Evolutionary conservation across 495 filamentous ascomycete species (phyloP), one percentile per base, ranked within the genome.

Genomic region (Tuber aestivum): DNA sequence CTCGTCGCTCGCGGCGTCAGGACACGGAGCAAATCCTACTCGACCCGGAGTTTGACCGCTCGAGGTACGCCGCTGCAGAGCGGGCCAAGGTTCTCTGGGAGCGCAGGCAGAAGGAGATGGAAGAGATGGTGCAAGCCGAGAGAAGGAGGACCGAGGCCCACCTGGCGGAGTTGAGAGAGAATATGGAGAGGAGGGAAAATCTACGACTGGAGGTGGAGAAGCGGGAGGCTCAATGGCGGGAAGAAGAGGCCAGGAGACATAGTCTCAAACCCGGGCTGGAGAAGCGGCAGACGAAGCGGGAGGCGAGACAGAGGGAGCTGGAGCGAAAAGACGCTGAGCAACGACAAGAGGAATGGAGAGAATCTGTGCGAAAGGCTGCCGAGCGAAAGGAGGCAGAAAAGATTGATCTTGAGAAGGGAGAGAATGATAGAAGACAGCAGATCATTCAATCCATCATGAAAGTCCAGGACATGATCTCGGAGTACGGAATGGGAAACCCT

Each of bases 151-250:
- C 27, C 9, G 44, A 50, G 61, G 61, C 3, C 10, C 18, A 21
- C 18, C 42, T 56, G 71, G 42, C 40, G 20, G 44, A 73, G 41
- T 21, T 38, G 61, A 35, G 72, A 73, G 72, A 68, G 44, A 21
- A 48, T 38, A 2, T 14, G 20, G 42, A 56, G 42, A 61, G 61
- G 35, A 73, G 40, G 27, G 42, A 45, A 35, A 61, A 32, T 27
- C 56, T 32, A 14, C 56, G 56, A 35, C 56, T 27, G 27, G 56
- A 65, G 7, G 56, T 12, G 14, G 56, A 35, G 56, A 65, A 65
- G 56, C 56, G 27, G 27, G 56, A 65, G 56, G 56, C 56, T 35
- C 56, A 65, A 65, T 65, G 56, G 56, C 56, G 27, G 35, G 56
- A 65, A 65, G 56, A 65, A 65, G 56, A 65, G 27, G 56, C 56